These are phyloP conservation scores for Lupinus albus DNA, from an alignment of 306 rosid species.

Conservation along the genomic window DNA sequence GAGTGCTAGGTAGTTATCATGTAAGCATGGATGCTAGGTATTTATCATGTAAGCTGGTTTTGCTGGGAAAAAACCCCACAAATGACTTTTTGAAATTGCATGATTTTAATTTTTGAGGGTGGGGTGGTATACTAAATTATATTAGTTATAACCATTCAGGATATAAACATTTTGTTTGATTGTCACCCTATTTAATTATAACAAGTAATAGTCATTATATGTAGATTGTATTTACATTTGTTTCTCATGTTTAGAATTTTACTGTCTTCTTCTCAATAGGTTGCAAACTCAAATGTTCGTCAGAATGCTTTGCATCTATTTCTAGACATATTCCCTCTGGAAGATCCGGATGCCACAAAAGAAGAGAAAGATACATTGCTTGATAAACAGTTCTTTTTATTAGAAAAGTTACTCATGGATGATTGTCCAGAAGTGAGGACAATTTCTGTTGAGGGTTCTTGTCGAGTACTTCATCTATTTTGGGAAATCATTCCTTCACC, in stretches of 20 bases:
- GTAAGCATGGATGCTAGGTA: no score
- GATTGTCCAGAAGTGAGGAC: slow-evolving; percentile 77
- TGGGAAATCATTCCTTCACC: slow-evolving; percentile 92
- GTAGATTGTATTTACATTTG: slow-evolving; percentile 20
- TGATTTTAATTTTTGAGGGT: neutral
- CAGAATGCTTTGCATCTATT: slow-evolving; percentile 84
- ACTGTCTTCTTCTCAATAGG: slow-evolving; percentile 52
- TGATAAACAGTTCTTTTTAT: slow-evolving; percentile 73
- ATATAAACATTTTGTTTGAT: slow-evolving; percentile 21
- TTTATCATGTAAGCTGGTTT: no score
- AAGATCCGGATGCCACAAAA: slow-evolving; percentile 88
- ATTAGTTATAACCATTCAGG: slow-evolving; percentile 4
- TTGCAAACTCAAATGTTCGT: slow-evolving; percentile 90
- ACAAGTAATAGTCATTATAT: neutral
- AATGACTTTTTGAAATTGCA: neutral
- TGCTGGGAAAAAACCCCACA: slow-evolving; percentile 6
- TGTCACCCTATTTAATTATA: neutral
- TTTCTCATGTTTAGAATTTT: slow-evolving; percentile 32
- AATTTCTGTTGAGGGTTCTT: slow-evolving; percentile 91
- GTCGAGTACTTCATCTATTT: slow-evolving; percentile 77
- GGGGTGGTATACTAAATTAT: neutral
- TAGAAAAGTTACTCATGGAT: slow-evolving; percentile 74
- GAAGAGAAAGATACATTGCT: slow-evolving; percentile 85
- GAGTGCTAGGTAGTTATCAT: neutral
- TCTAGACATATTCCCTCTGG: slow-evolving; percentile 86